Evolutionary conservation across 257 asterid genomes (phyloP), one percentile per base, ranked within the genome.

Genomic region (Nicotiana tabacum): DNA sequence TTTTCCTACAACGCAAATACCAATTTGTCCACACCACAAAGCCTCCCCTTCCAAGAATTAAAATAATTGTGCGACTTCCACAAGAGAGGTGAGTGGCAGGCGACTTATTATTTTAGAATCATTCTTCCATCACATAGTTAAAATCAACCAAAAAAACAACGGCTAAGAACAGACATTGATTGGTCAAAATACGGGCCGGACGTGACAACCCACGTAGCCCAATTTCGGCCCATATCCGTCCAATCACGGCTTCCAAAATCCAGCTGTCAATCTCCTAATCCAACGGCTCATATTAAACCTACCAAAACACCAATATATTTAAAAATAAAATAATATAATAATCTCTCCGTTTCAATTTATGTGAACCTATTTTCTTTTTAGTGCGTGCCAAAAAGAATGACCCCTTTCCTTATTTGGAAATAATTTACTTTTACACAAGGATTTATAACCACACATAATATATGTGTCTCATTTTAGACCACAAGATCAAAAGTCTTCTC

Each of bases 221-320:
- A 17, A 30, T 29, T 37, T 51, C 3, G 32, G 29, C 56, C 37
- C 83, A 43, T 60, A 2, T 15, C 58, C 4, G 17, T 56, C 5
- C 82, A 12, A 2, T 78, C 57, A 70, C 21, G 43, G 4, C 21
- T 15, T 74, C 29, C 74, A 79, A 61, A 37, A 12, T 65, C 58
- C 74, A 79, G 27, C 29, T 78, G 70, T 78, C 57, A 62, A 58
- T 10, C 16, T 56, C 33, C 30, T 27, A 79, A 79, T 79, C 82
- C 60, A 61, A 61, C 82, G 82, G 74, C 70, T 37, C 10, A 64
- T 12, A 21, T 79, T 61, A 5, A 46, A 2, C 9, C 62, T 39
- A 48, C 46, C 46, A 64, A 13, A 21, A 9, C 16, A 18, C 13
- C 56, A 33, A 29, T 3, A 53, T 3, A 51, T 9, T 51, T 6